phyloP scores from a whole-genome alignment of 805 yeast genomes.

The Zygosaccharomyces bisporus region DNA sequence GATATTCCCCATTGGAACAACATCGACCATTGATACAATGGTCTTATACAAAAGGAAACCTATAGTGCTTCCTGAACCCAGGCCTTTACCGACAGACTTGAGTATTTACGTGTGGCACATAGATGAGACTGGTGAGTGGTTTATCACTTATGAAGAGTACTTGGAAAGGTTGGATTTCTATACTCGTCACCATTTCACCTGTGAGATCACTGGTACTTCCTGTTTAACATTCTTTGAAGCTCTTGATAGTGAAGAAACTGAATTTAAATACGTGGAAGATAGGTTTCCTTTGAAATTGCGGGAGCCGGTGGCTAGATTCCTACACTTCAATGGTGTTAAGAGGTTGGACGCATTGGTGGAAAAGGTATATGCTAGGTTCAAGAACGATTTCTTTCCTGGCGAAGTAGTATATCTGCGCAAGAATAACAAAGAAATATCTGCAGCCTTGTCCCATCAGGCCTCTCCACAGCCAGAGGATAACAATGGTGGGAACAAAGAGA shows the following conservation, averaged over 20 bases:
- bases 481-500: slow-evolving; percentile 7
- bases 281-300: slow-evolving; percentile 87
- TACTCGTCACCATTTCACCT: slow-evolving; percentile 73
- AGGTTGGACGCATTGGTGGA: slow-evolving; percentile 87
- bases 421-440: slow-evolving; percentile 13
- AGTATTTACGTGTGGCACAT: slow-evolving; percentile 73
- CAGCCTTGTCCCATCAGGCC: slow-evolving; percentile 17
- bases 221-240: slow-evolving; percentile 91
- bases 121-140: slow-evolving; percentile 87
- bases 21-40: slow-evolving; percentile 38
- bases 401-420: slow-evolving; percentile 66
- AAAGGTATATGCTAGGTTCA: slow-evolving; percentile 72
- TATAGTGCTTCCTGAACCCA: slow-evolving; percentile 56
- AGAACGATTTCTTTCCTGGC: slow-evolving; percentile 85
- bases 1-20: neutral
- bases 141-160: slow-evolving; percentile 69
- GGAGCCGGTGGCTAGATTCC: slow-evolving; percentile 82
- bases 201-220: slow-evolving; percentile 94
- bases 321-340: slow-evolving; percentile 77
- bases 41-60: slow-evolving; percentile 74
- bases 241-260: slow-evolving; percentile 63
- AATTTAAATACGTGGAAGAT: slow-evolving; percentile 62
- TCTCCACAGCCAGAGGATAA: slow-evolving; percentile 23
- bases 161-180: slow-evolving; percentile 69
- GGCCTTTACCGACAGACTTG: slow-evolving; percentile 51